Evolutionary conservation across 202 grass and related monocot species (phyloP).

Genomic region (Digitaria exilis): DNA sequence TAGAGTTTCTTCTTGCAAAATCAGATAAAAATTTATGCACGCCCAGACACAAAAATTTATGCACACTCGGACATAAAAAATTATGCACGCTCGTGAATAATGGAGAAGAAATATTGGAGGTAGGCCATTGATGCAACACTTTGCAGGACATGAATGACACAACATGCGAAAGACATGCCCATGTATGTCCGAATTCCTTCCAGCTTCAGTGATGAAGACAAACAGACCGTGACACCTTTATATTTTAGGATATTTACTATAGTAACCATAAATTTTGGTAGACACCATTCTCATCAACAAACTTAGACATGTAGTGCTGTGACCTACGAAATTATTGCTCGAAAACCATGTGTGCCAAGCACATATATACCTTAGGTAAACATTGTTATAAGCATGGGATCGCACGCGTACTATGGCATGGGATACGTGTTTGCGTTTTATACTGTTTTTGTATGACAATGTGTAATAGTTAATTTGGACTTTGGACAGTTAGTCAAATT

Average conservation of each 20-base stretch:
- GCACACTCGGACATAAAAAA: neutral
- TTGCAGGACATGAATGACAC: conserved; percentile 23
- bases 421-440: neutral
- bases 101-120: neutral
- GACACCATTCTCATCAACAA: neutral
- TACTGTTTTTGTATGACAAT: neutral
- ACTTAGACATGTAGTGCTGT: neutral
- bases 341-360: neutral
- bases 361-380: neutral
- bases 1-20: neutral
- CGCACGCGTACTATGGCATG: neutral
- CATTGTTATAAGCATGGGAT: neutral
- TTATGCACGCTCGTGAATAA: neutral
- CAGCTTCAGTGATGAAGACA: conserved; percentile 28
- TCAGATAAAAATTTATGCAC: neutral
- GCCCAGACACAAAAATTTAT: neutral
- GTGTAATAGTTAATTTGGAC: neutral
- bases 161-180: conserved; percentile 17
- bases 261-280: neutral
- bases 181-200: conserved; percentile 24
- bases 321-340: neutral
- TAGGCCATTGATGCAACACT: conserved; percentile 29
- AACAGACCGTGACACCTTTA: neutral
- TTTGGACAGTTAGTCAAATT: neutral
- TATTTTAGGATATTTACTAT: neutral